Evolutionary conservation across 176 grass and related monocot genomes (phyloP).

Genomic region (Raddia distichophylla): DNA sequence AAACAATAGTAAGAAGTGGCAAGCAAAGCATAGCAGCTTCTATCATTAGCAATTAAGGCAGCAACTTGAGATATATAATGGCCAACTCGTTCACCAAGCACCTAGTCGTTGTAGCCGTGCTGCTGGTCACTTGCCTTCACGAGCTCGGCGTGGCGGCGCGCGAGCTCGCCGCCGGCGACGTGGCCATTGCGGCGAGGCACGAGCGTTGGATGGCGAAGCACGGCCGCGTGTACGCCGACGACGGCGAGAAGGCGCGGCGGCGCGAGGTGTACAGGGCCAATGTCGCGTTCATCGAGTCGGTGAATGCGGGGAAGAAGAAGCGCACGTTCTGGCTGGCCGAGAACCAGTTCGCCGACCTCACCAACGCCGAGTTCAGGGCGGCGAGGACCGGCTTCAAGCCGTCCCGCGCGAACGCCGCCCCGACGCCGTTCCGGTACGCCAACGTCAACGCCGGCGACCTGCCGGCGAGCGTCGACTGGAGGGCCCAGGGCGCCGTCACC

Average conservation of each 20-base stretch:
- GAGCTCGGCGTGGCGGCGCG: neutral
- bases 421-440: neutral
- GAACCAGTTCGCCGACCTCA: conserved; percentile 36
- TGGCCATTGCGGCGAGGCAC: conserved; percentile 20
- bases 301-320: neutral
- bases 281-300: conserved; percentile 35
- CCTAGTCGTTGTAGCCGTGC: neutral
- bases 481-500: neutral
- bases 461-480: conserved; percentile 4
- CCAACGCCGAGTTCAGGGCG: neutral
- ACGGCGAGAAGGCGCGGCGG: neutral
- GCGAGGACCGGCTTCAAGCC: neutral
- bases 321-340: conserved; percentile 28
- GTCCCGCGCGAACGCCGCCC: neutral
- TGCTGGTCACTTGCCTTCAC: neutral
- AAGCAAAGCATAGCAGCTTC: neutral
- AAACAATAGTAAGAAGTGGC: neutral
- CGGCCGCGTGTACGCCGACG: conserved; percentile 2
- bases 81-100: neutral
- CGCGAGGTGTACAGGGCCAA: conserved; percentile 34
- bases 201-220: conserved; percentile 41
- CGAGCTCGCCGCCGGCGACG: neutral
- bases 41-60: neutral
- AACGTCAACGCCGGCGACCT: conserved; percentile 8
- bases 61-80: neutral